phyloP scores from a whole-genome alignment of 2,329 filamentous ascomycete genomes.

The Neopestalotiopsis sp. region DNA sequence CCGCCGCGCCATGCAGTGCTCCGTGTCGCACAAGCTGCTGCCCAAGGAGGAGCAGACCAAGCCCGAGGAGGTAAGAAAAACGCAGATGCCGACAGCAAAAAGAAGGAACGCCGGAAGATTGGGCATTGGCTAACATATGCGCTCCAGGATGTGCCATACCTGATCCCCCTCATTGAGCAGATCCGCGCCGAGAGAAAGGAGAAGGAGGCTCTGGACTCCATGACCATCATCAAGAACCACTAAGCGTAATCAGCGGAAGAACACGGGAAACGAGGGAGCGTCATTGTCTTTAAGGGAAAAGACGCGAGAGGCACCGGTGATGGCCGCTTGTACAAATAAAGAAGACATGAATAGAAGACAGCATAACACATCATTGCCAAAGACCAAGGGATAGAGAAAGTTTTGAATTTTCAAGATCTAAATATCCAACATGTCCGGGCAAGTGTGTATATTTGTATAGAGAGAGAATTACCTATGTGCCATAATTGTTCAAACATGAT shows the following conservation, averaged over 20 bases:
- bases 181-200: constrained; percentile 54
- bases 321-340: constrained; percentile 31
- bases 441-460: constrained; percentile 13
- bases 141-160: constrained; percentile 55
- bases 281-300: background rate
- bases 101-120: background rate
- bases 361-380: constrained; percentile 27
- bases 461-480: background rate
- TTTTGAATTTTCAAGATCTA: background rate
- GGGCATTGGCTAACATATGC: background rate
- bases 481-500: background rate
- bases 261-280: constrained; percentile 19
- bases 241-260: constrained; percentile 16
- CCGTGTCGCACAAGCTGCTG: constrained; percentile 67
- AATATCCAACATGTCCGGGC: background rate
- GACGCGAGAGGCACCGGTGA: background rate
- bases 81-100: background rate
- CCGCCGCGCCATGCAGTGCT: constrained; percentile 87
- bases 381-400: background rate
- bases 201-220: constrained; percentile 50
- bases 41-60: constrained; percentile 68
- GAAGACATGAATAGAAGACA: constrained; percentile 26
- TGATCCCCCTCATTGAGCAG: constrained; percentile 57
- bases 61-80: constrained; percentile 52
- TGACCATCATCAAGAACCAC: constrained; percentile 37